Conservation (phyloP, 2,329 filamentous ascomycete species). For the Xylaria hypoxylon region DNA sequence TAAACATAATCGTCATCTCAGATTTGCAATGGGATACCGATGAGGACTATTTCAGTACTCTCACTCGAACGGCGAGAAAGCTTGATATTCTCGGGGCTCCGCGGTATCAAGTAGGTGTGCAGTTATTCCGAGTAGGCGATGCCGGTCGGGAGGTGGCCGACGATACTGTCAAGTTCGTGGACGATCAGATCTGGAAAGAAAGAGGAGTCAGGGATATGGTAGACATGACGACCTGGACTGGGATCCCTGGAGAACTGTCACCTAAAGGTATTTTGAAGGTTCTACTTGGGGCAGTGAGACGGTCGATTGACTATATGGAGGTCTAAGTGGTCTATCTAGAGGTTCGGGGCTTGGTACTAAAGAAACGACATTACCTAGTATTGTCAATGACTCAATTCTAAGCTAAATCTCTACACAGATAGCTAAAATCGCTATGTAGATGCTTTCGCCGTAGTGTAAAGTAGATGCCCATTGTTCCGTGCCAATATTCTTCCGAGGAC, state of each 20-base stretch:
- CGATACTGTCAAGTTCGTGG: conserved; percentile 63
- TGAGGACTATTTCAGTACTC: conserved; percentile 48
- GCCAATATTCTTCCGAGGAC: conserved; percentile 23
- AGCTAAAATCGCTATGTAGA: not conserved
- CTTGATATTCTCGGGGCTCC: conserved; percentile 70
- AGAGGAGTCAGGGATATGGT: conserved; percentile 75
- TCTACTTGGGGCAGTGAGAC: conserved; percentile 69
- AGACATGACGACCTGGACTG: conserved; percentile 74
- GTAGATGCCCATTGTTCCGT: conserved; percentile 27
- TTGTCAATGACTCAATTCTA: not conserved
- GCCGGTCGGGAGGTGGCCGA: conserved; percentile 63
- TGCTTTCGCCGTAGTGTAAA: conserved; percentile 28
- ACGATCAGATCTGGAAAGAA: conserved; percentile 67
- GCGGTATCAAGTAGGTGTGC: conserved; percentile 77
- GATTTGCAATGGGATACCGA: conserved; percentile 76
- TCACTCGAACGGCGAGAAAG: conserved; percentile 67
- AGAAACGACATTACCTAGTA: not conserved
- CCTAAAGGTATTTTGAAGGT: conserved; percentile 73
- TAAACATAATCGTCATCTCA: conserved; percentile 82
- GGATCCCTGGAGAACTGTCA: conserved; percentile 58
- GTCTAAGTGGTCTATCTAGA: conserved; percentile 11
- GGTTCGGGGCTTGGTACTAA: not conserved
- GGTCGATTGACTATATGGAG: conserved; percentile 42
- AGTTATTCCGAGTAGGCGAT: conserved; percentile 80
- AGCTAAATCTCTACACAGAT: too few relatives aligned